These are phyloP conservation scores for Solanum hybrid DNA, from an alignment of 305 asterid species.

Conservation along the genomic window DNA sequence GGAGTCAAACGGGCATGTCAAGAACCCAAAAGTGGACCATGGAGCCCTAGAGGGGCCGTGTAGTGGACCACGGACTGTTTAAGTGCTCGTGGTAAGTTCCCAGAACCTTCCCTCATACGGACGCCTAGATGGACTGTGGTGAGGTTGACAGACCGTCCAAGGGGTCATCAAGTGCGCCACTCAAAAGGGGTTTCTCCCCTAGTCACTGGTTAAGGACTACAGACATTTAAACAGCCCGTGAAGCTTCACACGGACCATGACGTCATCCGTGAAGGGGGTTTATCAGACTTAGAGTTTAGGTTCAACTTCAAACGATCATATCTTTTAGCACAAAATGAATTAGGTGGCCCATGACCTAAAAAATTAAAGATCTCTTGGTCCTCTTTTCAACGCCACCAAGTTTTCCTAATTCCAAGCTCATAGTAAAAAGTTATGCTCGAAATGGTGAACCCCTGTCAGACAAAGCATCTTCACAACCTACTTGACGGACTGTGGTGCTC, in stretches of 20 bases:
- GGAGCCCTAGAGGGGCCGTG: background rate
- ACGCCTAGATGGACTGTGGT: background rate
- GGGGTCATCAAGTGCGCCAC: background rate
- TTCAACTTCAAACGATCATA: background rate
- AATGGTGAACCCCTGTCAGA: background rate
- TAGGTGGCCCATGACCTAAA: background rate
- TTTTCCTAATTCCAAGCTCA: background rate
- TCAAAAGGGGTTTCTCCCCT: background rate
- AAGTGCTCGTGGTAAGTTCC: background rate
- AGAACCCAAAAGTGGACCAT: background rate
- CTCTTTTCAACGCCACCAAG: background rate
- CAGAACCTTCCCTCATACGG: background rate
- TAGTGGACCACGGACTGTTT: background rate
- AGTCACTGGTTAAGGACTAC: background rate
- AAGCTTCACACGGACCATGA: no score
- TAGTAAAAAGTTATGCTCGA: background rate
- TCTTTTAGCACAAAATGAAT: background rate
- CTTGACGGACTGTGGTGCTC: background rate
- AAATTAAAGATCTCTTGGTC: background rate
- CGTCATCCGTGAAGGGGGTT: background rate
- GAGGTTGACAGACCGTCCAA: background rate
- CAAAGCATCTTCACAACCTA: background rate
- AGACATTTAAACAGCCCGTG: background rate
- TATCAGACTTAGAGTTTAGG: background rate
- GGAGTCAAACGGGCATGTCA: background rate